These are phyloP conservation scores for Verbena officinalis DNA, from an alignment of 257 asterid genomes.

Conservation along the genomic window DNA sequence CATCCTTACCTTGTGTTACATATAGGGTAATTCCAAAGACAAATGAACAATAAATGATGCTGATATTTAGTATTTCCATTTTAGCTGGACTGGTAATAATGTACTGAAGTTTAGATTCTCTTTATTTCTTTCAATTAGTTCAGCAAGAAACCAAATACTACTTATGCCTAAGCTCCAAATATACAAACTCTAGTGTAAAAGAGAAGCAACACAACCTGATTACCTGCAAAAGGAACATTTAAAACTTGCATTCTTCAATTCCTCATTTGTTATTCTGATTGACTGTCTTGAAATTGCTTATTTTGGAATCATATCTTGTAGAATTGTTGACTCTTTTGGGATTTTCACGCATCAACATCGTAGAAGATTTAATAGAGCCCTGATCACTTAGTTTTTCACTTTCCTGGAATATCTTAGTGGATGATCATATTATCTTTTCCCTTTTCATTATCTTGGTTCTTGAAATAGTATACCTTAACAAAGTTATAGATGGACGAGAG, in stretches of 20 bases:
- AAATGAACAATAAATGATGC: no score
- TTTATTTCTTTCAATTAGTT: no score
- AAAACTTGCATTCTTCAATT: neutral
- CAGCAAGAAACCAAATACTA: neutral
- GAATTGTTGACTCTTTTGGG: constrained; percentile 10
- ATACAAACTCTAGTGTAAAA: neutral
- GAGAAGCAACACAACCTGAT: neutral
- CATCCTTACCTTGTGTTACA: no score
- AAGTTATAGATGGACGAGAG: constrained; percentile 67
- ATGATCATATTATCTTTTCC: no score
- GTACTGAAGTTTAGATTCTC: no score
- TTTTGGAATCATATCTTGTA: neutral
- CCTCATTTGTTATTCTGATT: neutral
- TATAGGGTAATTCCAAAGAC: no score
- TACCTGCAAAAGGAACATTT: neutral
- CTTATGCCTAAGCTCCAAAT: constrained; percentile 14
- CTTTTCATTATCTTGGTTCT: constrained; percentile 20
- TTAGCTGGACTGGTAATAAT: no score
- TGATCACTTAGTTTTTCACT: no score
- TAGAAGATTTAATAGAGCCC: no score
- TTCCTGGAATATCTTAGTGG: no score
- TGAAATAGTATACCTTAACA: constrained; percentile 53
- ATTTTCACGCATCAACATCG: no score
- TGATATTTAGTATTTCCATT: no score
- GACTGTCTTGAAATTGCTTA: constrained; percentile 15